Evolutionary conservation across 352 stramenopile species (phyloP).

Genomic region (Globisporangium acanthophoron): DNA sequence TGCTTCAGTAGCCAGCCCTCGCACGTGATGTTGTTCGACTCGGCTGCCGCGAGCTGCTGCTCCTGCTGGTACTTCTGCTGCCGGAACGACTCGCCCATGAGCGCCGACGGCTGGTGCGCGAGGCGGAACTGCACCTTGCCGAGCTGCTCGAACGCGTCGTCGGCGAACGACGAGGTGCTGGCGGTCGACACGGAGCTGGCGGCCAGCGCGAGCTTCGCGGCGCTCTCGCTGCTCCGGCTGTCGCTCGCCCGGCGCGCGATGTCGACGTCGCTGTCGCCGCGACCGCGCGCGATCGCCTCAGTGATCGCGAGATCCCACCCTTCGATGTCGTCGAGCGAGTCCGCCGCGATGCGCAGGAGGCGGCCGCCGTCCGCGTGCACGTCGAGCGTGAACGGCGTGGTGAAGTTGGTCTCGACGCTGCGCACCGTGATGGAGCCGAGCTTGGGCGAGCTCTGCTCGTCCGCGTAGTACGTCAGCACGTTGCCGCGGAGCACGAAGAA

Average conservation of each 20-base stretch:
- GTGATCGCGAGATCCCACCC: slow-evolving; percentile 28
- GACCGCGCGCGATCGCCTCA: slow-evolving; percentile 7
- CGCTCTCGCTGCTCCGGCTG: neutral
- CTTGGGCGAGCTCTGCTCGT: slow-evolving; percentile 16
- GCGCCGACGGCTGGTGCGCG: neutral
- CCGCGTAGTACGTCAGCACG: slow-evolving; percentile 46
- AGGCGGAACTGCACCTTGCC: slow-evolving; percentile 9
- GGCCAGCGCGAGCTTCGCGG: neutral
- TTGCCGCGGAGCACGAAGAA: slow-evolving; percentile 47
- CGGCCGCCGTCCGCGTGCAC: slow-evolving; percentile 17
- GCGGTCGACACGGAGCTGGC: neutral
- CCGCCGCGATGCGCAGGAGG: slow-evolving; percentile 23
- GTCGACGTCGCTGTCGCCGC: neutral
- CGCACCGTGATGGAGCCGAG: slow-evolving; percentile 25
- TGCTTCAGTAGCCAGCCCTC: slow-evolving; percentile 67
- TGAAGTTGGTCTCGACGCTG: slow-evolving; percentile 23
- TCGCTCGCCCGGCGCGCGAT: neutral
- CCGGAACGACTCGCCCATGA: neutral
- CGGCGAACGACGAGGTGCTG: neutral
- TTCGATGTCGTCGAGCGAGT: slow-evolving; percentile 35
- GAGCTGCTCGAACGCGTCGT: slow-evolving; percentile 2
- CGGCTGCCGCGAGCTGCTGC: neutral
- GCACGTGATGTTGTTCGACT: slow-evolving; percentile 1
- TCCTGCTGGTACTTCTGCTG: slow-evolving; percentile 1
- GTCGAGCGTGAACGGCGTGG: slow-evolving; percentile 27